Percentiles rank a stretch among this genome's conserved stretches.
phyloP scores from a whole-genome alignment of 768 basidiomycete genomes.

The Clathrus columnatus region DNA sequence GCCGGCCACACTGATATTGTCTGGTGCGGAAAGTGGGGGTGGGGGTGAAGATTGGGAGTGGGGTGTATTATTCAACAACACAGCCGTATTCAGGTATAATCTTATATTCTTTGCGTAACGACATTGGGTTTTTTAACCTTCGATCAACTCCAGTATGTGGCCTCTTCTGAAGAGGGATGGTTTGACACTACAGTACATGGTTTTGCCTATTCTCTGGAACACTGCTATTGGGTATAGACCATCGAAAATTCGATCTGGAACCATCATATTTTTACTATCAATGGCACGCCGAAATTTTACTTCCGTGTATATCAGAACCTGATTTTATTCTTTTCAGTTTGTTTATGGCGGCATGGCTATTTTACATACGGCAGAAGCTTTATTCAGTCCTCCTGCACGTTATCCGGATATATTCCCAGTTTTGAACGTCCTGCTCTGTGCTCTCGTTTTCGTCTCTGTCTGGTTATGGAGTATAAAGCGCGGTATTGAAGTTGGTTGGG shows the following conservation, averaged over 20 bases:
- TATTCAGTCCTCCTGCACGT: slow-evolving; percentile 55
- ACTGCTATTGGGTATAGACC: slow-evolving; percentile 72
- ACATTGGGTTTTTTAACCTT: slow-evolving; percentile 5
- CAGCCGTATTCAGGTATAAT: slow-evolving; percentile 78
- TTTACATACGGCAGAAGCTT: slow-evolving; percentile 58
- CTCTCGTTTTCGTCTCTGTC: slow-evolving; percentile 68
- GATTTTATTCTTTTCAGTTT: slow-evolving; percentile 26
- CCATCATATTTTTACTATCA: slow-evolving; percentile 42
- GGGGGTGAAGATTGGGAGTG: slow-evolving; percentile 44
- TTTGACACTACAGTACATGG: slow-evolving; percentile 63
- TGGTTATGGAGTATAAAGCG: slow-evolving; percentile 90
- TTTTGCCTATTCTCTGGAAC: slow-evolving; percentile 71
- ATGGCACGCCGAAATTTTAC: slow-evolving; percentile 29
- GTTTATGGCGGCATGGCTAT: slow-evolving; percentile 45
- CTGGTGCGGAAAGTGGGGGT: slow-evolving; percentile 27
- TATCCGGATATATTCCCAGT: slow-evolving; percentile 84
- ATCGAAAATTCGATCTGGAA: slow-evolving; percentile 33
- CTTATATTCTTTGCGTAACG: neutral
- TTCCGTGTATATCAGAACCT: slow-evolving; percentile 1
- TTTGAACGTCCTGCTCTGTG: slow-evolving; percentile 73
- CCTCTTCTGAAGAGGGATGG: slow-evolving; percentile 78
- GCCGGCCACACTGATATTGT: slow-evolving; percentile 73
- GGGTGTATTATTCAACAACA: slow-evolving; percentile 70
- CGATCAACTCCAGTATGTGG: slow-evolving; percentile 67
- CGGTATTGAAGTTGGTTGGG: slow-evolving; percentile 75